Conservation (phyloP, 2,329 filamentous ascomycete species). For the Pleurostoma richardsiae region DNA sequence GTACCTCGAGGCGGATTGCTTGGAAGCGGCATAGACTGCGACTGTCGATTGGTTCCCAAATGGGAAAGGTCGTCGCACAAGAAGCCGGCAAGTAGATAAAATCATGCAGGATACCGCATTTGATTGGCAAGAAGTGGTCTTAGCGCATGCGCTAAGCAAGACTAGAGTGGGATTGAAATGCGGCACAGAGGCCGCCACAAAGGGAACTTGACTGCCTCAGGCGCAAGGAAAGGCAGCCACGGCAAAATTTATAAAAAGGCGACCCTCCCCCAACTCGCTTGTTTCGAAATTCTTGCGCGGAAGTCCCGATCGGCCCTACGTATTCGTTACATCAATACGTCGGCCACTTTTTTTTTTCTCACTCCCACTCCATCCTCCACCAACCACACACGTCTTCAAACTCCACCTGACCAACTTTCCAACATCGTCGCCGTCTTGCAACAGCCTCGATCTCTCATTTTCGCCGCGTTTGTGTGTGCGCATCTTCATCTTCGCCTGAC, state of each 20-base stretch:
- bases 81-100: neutral
- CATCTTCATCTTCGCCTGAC: neutral
- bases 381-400: conserved; percentile 20
- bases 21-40: conserved; percentile 1
- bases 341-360: conserved; percentile 34
- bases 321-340: conserved; percentile 38
- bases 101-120: neutral
- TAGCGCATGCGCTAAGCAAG: neutral
- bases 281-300: conserved; percentile 45
- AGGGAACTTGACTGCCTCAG: conserved; percentile 21
- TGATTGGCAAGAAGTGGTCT: neutral
- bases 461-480: conserved; percentile 7
- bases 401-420: conserved; percentile 19
- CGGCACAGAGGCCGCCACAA: conserved; percentile 26
- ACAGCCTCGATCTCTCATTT: conserved; percentile 2
- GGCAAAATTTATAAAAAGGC: conserved; percentile 53
- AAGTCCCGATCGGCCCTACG: conserved; percentile 53
- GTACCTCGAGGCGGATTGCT: conserved; percentile 4
- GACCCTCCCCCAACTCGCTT: conserved; percentile 45
- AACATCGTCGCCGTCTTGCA: conserved; percentile 14
- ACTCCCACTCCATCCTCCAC: conserved; percentile 17
- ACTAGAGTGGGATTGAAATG: neutral
- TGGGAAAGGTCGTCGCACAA: neutral
- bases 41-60: neutral
- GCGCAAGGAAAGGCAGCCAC: conserved; percentile 14